Percentiles rank a stretch among this genome's conserved stretches.
phyloP scores from a whole-genome alignment of 1,139 yeast species.

The Taphrina populina region DNA sequence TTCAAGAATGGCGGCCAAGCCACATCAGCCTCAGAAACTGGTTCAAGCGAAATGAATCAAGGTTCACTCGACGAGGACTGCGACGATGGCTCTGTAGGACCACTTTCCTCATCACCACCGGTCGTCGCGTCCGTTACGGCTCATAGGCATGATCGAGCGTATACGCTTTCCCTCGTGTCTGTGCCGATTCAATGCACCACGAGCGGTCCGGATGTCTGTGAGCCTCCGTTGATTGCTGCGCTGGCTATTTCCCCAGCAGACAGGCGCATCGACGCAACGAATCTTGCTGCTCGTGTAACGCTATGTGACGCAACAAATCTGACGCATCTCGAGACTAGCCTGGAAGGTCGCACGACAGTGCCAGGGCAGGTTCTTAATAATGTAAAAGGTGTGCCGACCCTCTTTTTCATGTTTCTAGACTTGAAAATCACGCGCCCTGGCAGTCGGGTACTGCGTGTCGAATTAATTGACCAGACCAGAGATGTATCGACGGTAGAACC shows the following conservation, averaged over 20 bases:
- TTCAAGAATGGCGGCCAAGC: too few species aligned
- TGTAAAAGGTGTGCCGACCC: neutral
- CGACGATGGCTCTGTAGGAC: too few species aligned
- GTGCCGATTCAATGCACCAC: slow-evolving; percentile 22
- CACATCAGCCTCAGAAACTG: too few species aligned
- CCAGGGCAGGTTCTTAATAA: slow-evolving; percentile 10
- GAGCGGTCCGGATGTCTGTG: slow-evolving; percentile 9
- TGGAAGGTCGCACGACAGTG: slow-evolving; percentile 2
- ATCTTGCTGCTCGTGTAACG: neutral
- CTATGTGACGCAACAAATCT: slow-evolving; percentile 21
- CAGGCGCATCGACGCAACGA: neutral
- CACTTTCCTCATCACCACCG: too few species aligned
- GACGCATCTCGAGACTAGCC: slow-evolving; percentile 17
- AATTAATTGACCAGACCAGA: neutral
- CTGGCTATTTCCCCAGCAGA: neutral
- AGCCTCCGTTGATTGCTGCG: slow-evolving; percentile 15
- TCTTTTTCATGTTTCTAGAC: slow-evolving; percentile 17
- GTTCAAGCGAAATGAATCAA: too few species aligned
- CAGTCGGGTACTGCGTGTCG: slow-evolving; percentile 3
- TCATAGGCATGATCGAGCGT: neutral
- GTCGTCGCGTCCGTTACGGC: slow-evolving; percentile 7
- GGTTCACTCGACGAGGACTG: too few species aligned
- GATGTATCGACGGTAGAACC: neutral
- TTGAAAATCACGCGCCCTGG: slow-evolving; percentile 23
- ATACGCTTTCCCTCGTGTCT: slow-evolving; percentile 1